Evolutionary conservation across 192 early-diverging fungal species (phyloP), one percentile per base, ranked within the genome.

Genomic region (Podila epicladia): DNA sequence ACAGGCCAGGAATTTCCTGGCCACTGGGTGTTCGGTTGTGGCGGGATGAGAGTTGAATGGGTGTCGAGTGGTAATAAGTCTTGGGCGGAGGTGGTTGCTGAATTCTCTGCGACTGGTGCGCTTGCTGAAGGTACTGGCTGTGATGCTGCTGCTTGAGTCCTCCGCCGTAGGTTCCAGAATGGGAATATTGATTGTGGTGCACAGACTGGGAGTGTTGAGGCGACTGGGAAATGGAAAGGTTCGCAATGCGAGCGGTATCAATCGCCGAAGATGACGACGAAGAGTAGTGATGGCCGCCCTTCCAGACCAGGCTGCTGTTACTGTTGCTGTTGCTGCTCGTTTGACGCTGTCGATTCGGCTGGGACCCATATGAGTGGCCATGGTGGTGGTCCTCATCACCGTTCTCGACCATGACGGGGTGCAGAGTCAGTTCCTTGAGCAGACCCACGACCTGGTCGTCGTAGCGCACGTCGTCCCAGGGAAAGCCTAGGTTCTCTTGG

Each of bases 401-500:
- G 15, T 80, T 67, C 29, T 20, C 67, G 60, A 59, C 45, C 64
- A 62, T 74, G 0, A 69, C 77, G 0, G 77, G 77, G 24, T 80
- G 70, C 17, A 80, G 55, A 1, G 77, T 80, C 62, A 80, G 31
- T 32, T 80, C 77, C 58, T 73, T 80, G 9, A 80, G 32, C n/a
- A 80, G 33, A 13, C 77, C 58, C 4, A 80, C 77, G 20, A 80
- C 77, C 51, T 80, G 71, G 32, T 80, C 77, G 28, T 80, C 77
- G 28, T 80, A 80, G 5, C 77, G 70, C 22, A 80, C 77, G 33
- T 80, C 77, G 48, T 80, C 77, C 77, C 77, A 80, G 20, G 77
- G 77, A 8, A 80, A 80, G 0, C 77, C 77, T 1, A 80, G 61
- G n/a, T 80, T 80, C 58, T 80, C 77, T 57, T 80, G 77, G 19